Evolutionary conservation across 176 grass and related monocot species (phyloP).

Genomic region (Oryza meridionalis): DNA sequence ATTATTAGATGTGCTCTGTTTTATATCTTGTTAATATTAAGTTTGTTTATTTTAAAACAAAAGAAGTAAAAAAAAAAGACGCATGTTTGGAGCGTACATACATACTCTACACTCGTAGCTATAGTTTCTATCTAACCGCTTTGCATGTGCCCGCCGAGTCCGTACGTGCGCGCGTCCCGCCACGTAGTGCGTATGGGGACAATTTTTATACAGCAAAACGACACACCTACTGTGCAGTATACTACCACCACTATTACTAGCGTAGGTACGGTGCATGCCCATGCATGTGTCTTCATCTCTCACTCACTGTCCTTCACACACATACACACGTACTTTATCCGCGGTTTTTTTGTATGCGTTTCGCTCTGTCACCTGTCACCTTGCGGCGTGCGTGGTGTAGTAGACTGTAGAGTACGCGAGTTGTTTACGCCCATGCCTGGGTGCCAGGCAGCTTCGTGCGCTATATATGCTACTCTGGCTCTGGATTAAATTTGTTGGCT

Average conservation of each 20-base stretch:
- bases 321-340: not conserved
- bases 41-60: no score
- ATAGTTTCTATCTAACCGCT: not conserved
- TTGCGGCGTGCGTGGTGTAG: not conserved
- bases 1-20: no score
- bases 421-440: constrained; percentile 36
- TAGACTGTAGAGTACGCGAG: not conserved
- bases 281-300: not conserved
- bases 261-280: constrained; percentile 2
- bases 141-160: not conserved
- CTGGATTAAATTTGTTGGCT: not conserved
- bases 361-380: not conserved
- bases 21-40: no score
- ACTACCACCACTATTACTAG: not conserved
- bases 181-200: not conserved
- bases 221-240: constrained; percentile 2
- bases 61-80: no score
- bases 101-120: not conserved
- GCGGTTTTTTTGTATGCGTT: not conserved
- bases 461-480: not conserved
- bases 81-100: no score
- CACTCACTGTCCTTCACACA: not conserved
- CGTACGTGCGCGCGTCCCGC: not conserved
- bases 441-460: constrained; percentile 20
- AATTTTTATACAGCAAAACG: constrained; percentile 11